Evolutionary conservation across 148 eudicot genomes (phyloP), one percentile per base, ranked within the genome.

Genomic region (Amaranthus palmeri): DNA sequence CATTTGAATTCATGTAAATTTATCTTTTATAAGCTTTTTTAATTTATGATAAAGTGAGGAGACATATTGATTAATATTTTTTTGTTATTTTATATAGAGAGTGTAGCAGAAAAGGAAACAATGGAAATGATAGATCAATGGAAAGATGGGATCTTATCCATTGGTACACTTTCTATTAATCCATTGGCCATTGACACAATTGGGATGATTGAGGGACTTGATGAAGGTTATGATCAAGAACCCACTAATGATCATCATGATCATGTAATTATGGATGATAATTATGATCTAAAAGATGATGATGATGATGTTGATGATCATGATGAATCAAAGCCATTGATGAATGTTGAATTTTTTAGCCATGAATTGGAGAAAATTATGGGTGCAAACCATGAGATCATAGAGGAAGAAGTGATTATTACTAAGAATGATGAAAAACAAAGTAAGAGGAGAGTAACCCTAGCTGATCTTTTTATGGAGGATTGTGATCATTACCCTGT

Each of bases 401-500:
- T 9, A 69, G 70, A 70, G 54, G 73, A 73, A 11, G 13, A 57
- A 58, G 54, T 17, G 7, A 17, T 49, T n/a, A 3, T 50, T 25
- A 45, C 61, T 15, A 66, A 51, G 47, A 52, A 69, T 58, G 82
- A 82, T 60, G 63, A 68, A 18, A 5, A 51, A 67, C 51, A 44
- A 42, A 67, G 53, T 43, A 70, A 54, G 63, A 81, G 71, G 60
- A 84, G 92, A 71, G 86, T 81, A 10, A 86, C 88, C 6, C 85
- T 88, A n/a, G 86, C 86, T 52, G 90, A 88, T 53, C 82, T 88
- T 67, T 80, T 88, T 72, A 54, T 58, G 48, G 90, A 84, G 59
- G 88, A 84, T 48, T 71, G 80, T 73, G 71, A 79, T 49, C 55
- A 60, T 48, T 6, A 52, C 4, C 57, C 5, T 3, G 25, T 56